Conservation (phyloP, 2,329 filamentous ascomycete species). For the Neopestalotiopsis rosae region DNA sequence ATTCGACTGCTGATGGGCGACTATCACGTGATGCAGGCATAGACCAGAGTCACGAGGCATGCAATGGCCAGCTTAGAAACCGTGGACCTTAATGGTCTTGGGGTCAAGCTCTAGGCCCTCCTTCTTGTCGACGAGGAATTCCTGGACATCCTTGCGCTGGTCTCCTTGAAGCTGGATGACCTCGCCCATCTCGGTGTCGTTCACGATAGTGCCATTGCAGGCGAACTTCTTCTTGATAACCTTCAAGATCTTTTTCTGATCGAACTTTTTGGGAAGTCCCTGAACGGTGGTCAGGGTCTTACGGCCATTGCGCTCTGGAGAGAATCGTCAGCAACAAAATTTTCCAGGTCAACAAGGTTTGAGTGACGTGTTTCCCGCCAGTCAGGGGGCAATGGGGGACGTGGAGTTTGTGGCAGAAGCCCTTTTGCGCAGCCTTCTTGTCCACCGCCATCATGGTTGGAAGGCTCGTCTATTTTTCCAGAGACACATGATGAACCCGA, state of each 20-base stretch:
- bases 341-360: not conserved
- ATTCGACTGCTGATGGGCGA: conserved; percentile 14
- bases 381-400: too few relatives aligned
- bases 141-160: conserved; percentile 97
- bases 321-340: not conserved
- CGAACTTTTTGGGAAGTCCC: conserved; percentile 98
- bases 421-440: not conserved
- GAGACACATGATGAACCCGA: not conserved
- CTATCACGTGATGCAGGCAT: conserved; percentile 30
- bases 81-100: conserved; percentile 92
- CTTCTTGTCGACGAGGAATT: conserved; percentile 96
- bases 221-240: conserved; percentile 99
- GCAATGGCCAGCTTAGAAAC: conserved; percentile 60
- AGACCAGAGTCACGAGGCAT: conserved; percentile 22
- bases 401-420: not conserved
- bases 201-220: conserved; percentile 99
- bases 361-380: not conserved
- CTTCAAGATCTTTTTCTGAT: conserved; percentile 99
- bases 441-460: not conserved
- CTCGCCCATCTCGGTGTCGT: conserved; percentile 95
- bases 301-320: conserved; percentile 97
- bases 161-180: conserved; percentile 99
- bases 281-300: conserved; percentile 99
- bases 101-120: conserved; percentile 91
- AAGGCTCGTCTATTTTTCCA: not conserved